Percentiles rank a stretch among this genome's conserved stretches.
Conservation (phyloP, 2,329 filamentous ascomycete genomes). For the Monilinia fructigena region DNA sequence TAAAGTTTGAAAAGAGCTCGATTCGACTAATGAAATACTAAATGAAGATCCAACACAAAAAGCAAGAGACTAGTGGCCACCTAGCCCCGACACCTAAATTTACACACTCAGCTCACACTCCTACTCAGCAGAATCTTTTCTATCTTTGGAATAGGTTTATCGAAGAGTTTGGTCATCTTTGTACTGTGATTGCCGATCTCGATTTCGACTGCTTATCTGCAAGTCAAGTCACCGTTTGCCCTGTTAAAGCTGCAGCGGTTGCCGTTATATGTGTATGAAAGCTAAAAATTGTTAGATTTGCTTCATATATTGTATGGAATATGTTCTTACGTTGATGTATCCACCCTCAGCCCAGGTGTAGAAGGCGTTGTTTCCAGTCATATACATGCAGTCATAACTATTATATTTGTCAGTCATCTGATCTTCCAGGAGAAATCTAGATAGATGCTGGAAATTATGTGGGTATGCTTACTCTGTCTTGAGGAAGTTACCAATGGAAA, state of each 20-base stretch:
- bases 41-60: not conserved
- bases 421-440: too few species aligned
- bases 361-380: not conserved
- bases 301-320: not conserved
- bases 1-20: not conserved
- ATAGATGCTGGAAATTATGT: not conserved
- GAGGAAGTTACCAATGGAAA: not conserved
- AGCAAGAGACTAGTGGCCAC: not conserved
- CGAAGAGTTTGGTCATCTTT: not conserved
- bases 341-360: not conserved
- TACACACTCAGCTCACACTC: too few species aligned
- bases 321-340: not conserved
- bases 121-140: not conserved
- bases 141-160: not conserved
- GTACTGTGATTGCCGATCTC: too few species aligned
- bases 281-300: not conserved
- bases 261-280: not conserved
- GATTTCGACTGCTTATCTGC: not conserved
- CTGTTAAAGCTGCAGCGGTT: not conserved
- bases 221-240: not conserved
- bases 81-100: not conserved
- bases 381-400: constrained; percentile 7
- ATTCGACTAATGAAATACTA: not conserved
- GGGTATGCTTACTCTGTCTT: not conserved
- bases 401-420: not conserved